Evolutionary conservation across 371 early-diverging fungal species (phyloP).

Genomic region (Syncephalastrum racemosum): DNA sequence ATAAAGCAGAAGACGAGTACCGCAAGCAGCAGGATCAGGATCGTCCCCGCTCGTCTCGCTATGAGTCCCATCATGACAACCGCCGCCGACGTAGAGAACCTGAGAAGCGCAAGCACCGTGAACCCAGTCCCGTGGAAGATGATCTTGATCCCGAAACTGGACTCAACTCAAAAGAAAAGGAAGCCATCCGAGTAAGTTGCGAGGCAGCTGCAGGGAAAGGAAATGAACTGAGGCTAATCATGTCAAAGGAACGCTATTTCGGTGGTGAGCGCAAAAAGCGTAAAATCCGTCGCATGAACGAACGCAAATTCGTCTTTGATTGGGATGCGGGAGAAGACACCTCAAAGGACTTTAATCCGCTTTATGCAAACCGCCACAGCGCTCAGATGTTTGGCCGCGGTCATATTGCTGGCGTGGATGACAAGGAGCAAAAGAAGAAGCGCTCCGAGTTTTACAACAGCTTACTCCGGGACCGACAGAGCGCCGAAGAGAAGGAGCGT

Average conservation of each 20-base stretch:
- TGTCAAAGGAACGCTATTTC: constrained; percentile 80
- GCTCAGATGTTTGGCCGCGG: constrained; percentile 92
- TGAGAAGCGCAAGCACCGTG: constrained; percentile 16
- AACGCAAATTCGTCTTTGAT: constrained; percentile 95
- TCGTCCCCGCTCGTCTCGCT: constrained; percentile 14
- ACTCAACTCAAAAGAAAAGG: constrained; percentile 47
- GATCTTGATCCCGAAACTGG: constrained; percentile 18
- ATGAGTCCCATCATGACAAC: constrained; percentile 21
- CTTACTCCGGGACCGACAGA: constrained; percentile 68
- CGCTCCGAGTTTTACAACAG: constrained; percentile 71
- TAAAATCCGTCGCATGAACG: constrained; percentile 80
- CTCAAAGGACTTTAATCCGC: constrained; percentile 86
- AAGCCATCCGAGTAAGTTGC: constrained; percentile 43
- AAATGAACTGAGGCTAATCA: neutral
- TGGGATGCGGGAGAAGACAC: constrained; percentile 97
- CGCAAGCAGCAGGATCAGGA: constrained; percentile 34
- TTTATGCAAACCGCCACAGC: constrained; percentile 82
- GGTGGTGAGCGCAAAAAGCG: constrained; percentile 78
- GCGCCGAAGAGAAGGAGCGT: constrained; percentile 66
- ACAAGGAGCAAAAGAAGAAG: constrained; percentile 71
- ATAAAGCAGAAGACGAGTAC: constrained; percentile 52
- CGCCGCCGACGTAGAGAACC: constrained; percentile 21
- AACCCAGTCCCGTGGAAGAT: constrained; percentile 12
- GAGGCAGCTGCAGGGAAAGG: neutral
- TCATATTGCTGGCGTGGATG: constrained; percentile 87